Evolutionary conservation across 2,329 filamentous ascomycete genomes (phyloP), one percentile per base, ranked within the genome.

Genomic region (Lojkania enalia): DNA sequence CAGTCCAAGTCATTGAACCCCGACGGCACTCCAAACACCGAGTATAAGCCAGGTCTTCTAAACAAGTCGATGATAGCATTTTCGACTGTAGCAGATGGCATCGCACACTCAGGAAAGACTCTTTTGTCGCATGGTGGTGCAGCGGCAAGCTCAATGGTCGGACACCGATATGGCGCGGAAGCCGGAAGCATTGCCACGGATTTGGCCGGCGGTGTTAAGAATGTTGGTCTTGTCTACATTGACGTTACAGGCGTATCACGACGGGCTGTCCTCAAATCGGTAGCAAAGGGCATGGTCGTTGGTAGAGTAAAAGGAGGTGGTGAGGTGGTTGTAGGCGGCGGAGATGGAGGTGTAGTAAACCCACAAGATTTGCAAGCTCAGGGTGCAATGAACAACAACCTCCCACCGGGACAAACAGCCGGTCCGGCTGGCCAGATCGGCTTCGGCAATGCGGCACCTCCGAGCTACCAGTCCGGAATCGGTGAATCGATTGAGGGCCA

Each of bases 41-140:
- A 75, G 14, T 95, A 94, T 73, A 96, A 96, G 72, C 92, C 94
- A 0, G 92, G 94, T 4, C 74, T 99, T 20, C 74, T 99, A 55
- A 99, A 99, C 74, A 96, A 96, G 78, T 90, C 86, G 51, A 77
- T 99, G 75, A 97, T 99, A 76, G 94, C 94, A 0, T 97, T 97
- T 69, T 90, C 87, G 29, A 99, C 94, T 0, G 83, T 99, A 33
- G 88, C 90, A 18, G 94, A 99, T 61, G 94, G 94, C 27, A 87
- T 97, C 46, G 91, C 96, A 56, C 86, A 95, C 57, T 87, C 89
- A 1, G 88, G 90, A 1, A 86, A 86, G 41, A 88, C 83, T 51
- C 75, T 99, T 20, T 77, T 99, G 20, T 82, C 80, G 3, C 85
- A 85, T 7, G 83, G 86, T 2, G 86, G 88, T 3, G 78, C 80